A percentile compares a stretch with the other conserved stretches of the same genome.
Evolutionary conservation across 345 rosid species (phyloP).

Genomic region (Rubroshorea leprosula): DNA sequence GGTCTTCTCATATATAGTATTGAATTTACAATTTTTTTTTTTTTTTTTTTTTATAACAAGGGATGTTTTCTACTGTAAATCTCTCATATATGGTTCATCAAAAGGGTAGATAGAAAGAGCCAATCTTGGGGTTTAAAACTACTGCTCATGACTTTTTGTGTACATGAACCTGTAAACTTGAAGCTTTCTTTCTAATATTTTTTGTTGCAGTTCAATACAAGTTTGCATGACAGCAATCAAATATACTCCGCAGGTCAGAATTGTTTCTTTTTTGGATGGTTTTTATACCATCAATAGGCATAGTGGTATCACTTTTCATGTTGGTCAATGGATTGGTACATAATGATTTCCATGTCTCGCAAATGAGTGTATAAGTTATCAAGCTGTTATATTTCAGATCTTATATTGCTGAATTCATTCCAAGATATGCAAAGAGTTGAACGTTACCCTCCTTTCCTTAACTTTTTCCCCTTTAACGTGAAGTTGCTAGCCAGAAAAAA

Average conservation of each 20-base stretch:
- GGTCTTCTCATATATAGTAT: no score
- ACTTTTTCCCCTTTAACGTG: no score
- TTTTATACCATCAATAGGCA: neutral
- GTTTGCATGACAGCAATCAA: conserved; percentile 76
- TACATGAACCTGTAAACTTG: neutral
- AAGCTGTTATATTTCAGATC: no score
- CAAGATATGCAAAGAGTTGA: no score
- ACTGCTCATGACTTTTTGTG: neutral
- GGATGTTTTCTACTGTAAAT: no score
- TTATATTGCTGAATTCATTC: no score
- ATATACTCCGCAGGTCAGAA: conserved; percentile 80
- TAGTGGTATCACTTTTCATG: neutral
- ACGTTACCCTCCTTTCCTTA: no score
- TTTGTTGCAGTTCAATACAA: conserved; percentile 72
- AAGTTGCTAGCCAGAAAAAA: no score
- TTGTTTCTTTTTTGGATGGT: neutral
- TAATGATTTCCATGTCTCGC: neutral
- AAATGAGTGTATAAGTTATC: no score
- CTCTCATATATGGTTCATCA: neutral
- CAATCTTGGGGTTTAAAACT: neutral
- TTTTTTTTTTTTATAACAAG: no score
- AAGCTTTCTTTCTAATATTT: neutral
- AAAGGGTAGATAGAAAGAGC: neutral
- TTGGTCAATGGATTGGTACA: neutral
- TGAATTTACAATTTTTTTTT: neutral